Base-by-base conservation (phyloP, 176 grass and related monocot genomes). In the Zoysia pacifica region DNA sequence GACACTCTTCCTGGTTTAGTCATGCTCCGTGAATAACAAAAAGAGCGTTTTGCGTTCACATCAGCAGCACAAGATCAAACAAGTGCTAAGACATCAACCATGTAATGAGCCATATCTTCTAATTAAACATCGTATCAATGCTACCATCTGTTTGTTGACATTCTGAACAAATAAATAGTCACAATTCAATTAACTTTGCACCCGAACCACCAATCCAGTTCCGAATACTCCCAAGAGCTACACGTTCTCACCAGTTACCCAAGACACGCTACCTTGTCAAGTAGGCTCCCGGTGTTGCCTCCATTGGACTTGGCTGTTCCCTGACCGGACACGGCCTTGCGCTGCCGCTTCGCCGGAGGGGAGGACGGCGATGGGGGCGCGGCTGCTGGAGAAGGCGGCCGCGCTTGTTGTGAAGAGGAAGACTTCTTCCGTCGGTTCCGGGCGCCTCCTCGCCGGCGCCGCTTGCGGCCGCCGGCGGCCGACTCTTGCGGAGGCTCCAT, bases 261-360 rank as follows among this genome's bases (percentile, higher is more conserved):
- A 38, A 62, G 9, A 37, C 2, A 5, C 1, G 62, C 72, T 85
- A 93, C 91, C 88, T 90, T 90, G 4, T 93, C 91, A 0, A 93
- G 88, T 44, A 90, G 80, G 65, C 69, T 85, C 46, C 82, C 50
- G 67, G 83, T 72, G 19, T 79, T 88, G 67, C 48, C 74, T 37
- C 74, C 55, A 60, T 86, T 86, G 47, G 78, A 40, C 39, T 19
- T 6, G 6, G 86, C 49, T 7, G 71, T 42, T 37, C 28, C 14
- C 43, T 51, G 66, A n/a, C 62, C 72, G 15, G 40, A 36, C 13
- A 55, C 87, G 48, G 53, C 66, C 69, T 89, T 72, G 67, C 79
- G 79, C 54, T 9, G 81, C 68, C 75, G 86, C 86, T 74, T 79
- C 61, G 70, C 62, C 14, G 45, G 81, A 67, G 47, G 77, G 13